Conservation (phyloP, 2,329 filamentous ascomycete species). For the Colletotrichum sp. region DNA sequence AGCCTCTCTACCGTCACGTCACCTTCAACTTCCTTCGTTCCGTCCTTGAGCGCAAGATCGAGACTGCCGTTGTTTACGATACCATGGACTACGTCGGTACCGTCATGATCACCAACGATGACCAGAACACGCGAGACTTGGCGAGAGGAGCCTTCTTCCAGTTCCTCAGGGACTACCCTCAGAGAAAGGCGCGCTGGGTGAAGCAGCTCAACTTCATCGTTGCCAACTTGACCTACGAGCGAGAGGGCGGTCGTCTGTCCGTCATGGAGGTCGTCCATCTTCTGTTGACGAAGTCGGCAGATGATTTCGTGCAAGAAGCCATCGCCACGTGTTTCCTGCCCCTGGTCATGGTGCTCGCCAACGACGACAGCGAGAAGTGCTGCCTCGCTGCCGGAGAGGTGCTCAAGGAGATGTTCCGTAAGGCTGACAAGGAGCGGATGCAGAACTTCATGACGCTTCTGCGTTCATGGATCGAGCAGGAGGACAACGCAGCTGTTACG, state of each 20-base stretch:
- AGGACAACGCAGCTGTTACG: constrained; percentile 73
- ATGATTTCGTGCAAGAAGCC: constrained; percentile 83
- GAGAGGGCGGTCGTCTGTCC: constrained; percentile 86
- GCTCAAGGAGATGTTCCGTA: constrained; percentile 80
- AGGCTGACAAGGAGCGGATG: constrained; percentile 74
- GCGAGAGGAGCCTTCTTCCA: constrained; percentile 91
- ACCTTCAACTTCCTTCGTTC: constrained; percentile 94
- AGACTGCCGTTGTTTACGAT: constrained; percentile 90
- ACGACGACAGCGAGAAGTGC: constrained; percentile 88
- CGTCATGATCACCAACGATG: constrained; percentile 96
- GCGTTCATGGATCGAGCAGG: constrained; percentile 77
- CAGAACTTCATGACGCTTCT: constrained; percentile 75
- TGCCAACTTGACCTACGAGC: constrained; percentile 88
- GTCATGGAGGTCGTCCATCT: constrained; percentile 92
- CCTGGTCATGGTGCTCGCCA: constrained; percentile 82
- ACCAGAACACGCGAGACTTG: constrained; percentile 84
- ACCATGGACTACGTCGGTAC: constrained; percentile 86
- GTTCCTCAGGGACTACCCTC: constrained; percentile 93
- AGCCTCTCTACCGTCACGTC: constrained; percentile 89
- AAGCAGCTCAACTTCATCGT: constrained; percentile 91
- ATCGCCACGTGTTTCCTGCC: constrained; percentile 84
- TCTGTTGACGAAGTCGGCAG: constrained; percentile 83
- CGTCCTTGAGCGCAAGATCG: constrained; percentile 82
- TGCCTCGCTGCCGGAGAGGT: constrained; percentile 81
- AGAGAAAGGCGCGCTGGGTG: constrained; percentile 85